phyloP scores from a whole-genome alignment of 2,329 filamentous ascomycete species.

The Paraphaeosphaeria minitans region DNA sequence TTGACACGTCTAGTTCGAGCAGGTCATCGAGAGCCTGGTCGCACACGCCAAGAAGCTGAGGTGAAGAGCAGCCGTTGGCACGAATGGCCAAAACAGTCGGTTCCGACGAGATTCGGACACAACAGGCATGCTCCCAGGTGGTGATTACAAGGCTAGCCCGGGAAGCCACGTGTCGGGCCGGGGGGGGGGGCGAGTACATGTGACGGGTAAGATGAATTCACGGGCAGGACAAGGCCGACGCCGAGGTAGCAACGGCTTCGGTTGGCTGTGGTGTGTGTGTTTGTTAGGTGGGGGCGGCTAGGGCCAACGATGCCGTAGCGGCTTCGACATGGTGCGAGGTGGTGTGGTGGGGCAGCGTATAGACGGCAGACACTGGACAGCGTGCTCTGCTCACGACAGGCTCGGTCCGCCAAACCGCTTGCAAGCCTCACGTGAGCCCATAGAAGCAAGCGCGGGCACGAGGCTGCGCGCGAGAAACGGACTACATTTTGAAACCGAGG shows the following conservation, averaged over 20 bases:
- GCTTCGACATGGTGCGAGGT: background rate
- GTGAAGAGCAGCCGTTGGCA: constrained; percentile 53
- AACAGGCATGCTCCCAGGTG: constrained; percentile 2
- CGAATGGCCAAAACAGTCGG: background rate
- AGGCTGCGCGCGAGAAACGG: background rate
- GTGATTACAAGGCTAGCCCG: background rate
- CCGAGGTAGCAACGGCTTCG: constrained; percentile 1
- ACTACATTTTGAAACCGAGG: background rate
- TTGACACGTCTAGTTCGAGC: constrained; percentile 57
- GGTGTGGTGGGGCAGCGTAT: constrained; percentile 8
- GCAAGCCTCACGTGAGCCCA: background rate
- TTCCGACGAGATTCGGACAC: background rate
- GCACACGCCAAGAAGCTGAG: constrained; percentile 86
- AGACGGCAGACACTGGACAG: background rate
- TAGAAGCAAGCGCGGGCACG: background rate
- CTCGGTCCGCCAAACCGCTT: background rate
- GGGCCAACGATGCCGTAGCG: constrained; percentile 2
- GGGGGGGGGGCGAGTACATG: too few species aligned
- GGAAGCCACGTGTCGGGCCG: background rate
- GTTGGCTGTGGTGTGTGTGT: background rate
- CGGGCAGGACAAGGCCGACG: background rate
- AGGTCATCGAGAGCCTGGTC: constrained; percentile 94
- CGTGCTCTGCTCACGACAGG: background rate
- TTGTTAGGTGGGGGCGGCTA: constrained; percentile 8
- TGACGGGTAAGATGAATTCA: constrained; percentile 1